A percentile compares a stretch with the other conserved stretches of the same genome.
Evolutionary conservation across 1,284 basidiomycete species (phyloP).

Genomic region (Apiotrichum siamense): DNA sequence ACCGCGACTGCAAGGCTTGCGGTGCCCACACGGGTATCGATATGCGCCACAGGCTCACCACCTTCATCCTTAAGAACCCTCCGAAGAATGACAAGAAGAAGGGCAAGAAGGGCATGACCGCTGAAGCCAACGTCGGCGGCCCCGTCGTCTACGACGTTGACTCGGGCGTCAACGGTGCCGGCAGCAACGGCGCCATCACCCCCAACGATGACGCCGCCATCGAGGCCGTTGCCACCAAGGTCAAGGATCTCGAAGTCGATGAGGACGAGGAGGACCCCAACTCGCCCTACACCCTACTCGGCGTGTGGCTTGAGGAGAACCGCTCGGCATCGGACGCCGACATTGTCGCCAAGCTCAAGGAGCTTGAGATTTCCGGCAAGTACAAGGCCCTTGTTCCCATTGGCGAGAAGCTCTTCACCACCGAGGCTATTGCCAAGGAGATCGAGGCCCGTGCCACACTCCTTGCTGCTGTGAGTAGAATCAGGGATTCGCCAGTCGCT

Average conservation of each 20-base stretch:
- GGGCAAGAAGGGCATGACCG: conserved; percentile 48
- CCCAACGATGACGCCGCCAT: conserved; percentile 32
- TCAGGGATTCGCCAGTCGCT: not conserved
- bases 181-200: conserved; percentile 28
- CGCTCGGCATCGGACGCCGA: conserved; percentile 51
- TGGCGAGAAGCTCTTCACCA: conserved; percentile 78
- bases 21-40: conserved; percentile 86
- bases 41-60: conserved; percentile 95
- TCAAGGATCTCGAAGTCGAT: conserved; percentile 73
- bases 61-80: conserved; percentile 97
- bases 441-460: conserved; percentile 68
- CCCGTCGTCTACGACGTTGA: conserved; percentile 42
- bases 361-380: conserved; percentile 90
- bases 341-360: conserved; percentile 83
- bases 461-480: conserved; percentile 67
- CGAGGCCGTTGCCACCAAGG: conserved; percentile 59
- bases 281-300: conserved; percentile 79
- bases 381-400: conserved; percentile 85
- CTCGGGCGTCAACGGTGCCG: conserved; percentile 19
- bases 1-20: conserved; percentile 97
- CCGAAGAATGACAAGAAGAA: conserved; percentile 67
- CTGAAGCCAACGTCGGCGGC: conserved; percentile 40
- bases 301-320: conserved; percentile 80
- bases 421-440: conserved; percentile 64
- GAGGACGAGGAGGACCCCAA: conserved; percentile 76